Evolutionary conservation across 129 eudicot genomes (phyloP), one percentile per base, ranked within the genome.

Genomic region (Calendula officinalis): DNA sequence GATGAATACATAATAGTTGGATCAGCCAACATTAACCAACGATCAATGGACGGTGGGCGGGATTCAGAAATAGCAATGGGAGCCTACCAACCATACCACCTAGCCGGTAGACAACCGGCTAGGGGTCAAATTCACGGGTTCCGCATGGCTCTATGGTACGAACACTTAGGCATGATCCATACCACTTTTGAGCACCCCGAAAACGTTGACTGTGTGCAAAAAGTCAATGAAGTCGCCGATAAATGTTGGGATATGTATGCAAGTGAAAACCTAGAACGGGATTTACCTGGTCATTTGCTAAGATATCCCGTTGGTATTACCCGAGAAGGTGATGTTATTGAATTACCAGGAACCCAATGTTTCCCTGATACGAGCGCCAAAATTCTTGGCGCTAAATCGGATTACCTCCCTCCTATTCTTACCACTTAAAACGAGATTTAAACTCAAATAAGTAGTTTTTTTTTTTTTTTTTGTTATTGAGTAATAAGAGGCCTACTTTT

Each of bases 51-150:
- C 11, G 96, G 96, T 45, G 77, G 82, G 4, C 60, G 91, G 38
- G 96, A 88, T 59, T 79, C 91, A 0, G 96, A 88, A 70, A 88
- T 88, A 77, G 91, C 91, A 8, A 88, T 84, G 91, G 95, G 95
- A 60, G 91, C 86, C 37, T 87, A 87, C 77, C 95, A 87, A 73
- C 91, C 95, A 3, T 55, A 79, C 53, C 89, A 84, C 46, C 47
- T 88, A 45, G 80, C 76, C 1, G 32, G 67, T 30, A 68, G 66
- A 43, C 69, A 81, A 14, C 82, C 91, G 0, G 96, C 91, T 0
- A 71, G 96, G 77, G 96, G 96, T 35, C 75, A 88, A 12, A 34
- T 88, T 22, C 86, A 88, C 32, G 96, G 96, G 7, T 84, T 88
- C 64, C 72, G 96, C 6, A 87, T 87, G 95, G 79, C 95, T 15